phyloP scores from a whole-genome alignment of 768 basidiomycete genomes.

The Cytidiella melzeri region DNA sequence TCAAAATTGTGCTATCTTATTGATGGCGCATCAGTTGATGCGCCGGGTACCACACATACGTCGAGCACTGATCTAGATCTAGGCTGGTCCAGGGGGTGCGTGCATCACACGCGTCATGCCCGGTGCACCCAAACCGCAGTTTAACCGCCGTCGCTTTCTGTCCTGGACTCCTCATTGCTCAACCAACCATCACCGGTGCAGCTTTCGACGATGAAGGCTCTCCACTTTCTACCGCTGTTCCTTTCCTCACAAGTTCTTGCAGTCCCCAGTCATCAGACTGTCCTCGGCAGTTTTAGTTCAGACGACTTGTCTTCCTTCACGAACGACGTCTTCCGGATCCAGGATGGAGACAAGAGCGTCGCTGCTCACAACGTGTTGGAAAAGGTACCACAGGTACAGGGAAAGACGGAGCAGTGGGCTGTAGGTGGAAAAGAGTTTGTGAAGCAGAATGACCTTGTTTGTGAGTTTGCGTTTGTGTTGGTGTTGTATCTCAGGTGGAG shows the following conservation, averaged over 20 bases:
- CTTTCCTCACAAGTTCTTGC: constrained; percentile 31
- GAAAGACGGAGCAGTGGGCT: constrained; percentile 52
- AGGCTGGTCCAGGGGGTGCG: too few species aligned
- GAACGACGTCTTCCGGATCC: constrained; percentile 2
- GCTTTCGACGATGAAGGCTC: constrained; percentile 33
- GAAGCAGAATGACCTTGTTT: constrained; percentile 63
- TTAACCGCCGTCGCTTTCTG: too few species aligned
- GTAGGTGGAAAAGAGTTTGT: constrained; percentile 61
- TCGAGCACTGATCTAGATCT: too few species aligned
- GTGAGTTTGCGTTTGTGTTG: constrained; percentile 37
- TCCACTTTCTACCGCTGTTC: constrained; percentile 29
- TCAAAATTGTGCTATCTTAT: too few species aligned
- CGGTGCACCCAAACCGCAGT: too few species aligned
- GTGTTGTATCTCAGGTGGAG: neutral
- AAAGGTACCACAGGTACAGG: constrained; percentile 16
- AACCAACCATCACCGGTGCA: neutral
- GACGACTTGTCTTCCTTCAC: constrained; percentile 7
- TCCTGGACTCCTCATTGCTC: too few species aligned
- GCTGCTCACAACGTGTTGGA: constrained; percentile 16
- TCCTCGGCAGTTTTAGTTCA: constrained; percentile 32
- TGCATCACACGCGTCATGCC: too few species aligned
- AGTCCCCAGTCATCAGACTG: constrained; percentile 34
- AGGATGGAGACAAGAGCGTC: constrained; percentile 9
- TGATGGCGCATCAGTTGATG: too few species aligned
- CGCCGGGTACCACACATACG: too few species aligned